Percentiles rank a stretch among this genome's conserved stretches.
These are phyloP conservation scores for Fusarium sp. DNA, from an alignment of 2,329 filamentous ascomycete species.

Conservation along the genomic window DNA sequence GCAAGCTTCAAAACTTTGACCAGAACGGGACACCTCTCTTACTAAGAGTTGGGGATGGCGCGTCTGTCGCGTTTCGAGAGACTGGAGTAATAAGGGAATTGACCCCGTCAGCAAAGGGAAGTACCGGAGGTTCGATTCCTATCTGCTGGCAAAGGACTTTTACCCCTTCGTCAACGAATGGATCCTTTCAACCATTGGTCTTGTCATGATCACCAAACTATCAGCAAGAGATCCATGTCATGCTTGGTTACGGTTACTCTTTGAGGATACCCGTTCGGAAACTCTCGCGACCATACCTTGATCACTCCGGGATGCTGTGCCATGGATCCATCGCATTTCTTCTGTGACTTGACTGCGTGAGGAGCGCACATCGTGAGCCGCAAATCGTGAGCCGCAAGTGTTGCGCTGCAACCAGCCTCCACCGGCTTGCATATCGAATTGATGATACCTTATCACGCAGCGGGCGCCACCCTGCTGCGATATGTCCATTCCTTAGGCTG, in stretches of 20 bases:
- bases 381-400: not conserved
- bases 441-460: slow-evolving; percentile 30
- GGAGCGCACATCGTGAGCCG: not conserved
- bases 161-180: not conserved
- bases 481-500: slow-evolving; percentile 18
- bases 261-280: not conserved
- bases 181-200: not conserved
- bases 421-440: not conserved
- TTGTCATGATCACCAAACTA: not conserved
- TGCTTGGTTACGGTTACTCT: not conserved
- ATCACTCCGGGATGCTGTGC: not conserved
- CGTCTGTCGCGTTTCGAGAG: not conserved
- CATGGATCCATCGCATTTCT: not conserved
- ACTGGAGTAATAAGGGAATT: not conserved
- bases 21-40: not conserved
- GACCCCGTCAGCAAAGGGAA: not conserved
- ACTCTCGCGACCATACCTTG: not conserved
- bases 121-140: not conserved
- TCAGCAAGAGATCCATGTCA: slow-evolving; percentile 5
- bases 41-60: slow-evolving; percentile 9
- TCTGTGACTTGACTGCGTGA: not conserved
- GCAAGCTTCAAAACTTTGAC: not conserved
- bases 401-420: not conserved
- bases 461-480: slow-evolving; percentile 17
- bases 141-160: not conserved